phyloP scores from a whole-genome alignment of 2,329 filamentous ascomycete genomes.

The Scleromitrula shiraiana region DNA sequence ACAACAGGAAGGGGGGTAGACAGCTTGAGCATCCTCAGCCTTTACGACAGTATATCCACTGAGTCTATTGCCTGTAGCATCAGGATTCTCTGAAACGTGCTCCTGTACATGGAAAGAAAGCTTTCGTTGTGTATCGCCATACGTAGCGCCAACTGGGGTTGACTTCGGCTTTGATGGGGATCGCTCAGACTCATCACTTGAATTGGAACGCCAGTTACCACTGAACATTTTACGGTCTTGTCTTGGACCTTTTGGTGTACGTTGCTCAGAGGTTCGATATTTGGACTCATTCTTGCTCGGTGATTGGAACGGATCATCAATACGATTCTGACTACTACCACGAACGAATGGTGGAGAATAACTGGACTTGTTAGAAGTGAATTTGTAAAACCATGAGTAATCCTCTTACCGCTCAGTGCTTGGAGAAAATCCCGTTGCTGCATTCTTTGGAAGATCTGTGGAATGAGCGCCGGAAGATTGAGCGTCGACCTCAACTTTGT shows the following conservation, averaged over 20 bases:
- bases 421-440: conserved; percentile 12
- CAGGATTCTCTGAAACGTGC: conserved; percentile 10
- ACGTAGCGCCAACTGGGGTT: background rate
- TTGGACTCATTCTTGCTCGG: conserved; percentile 6
- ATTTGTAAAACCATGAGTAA: background rate
- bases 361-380: conserved; percentile 13
- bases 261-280: conserved; percentile 12
- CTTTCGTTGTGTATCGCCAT: conserved; percentile 13
- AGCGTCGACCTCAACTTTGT: conserved; percentile 12
- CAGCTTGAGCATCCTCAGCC: conserved; percentile 23
- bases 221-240: conserved; percentile 16
- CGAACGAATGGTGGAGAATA: conserved; percentile 26
- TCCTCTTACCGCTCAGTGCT: conserved; percentile 17
- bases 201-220: conserved; percentile 25
- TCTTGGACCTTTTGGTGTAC: conserved; percentile 20
- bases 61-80: background rate
- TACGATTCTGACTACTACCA: conserved; percentile 15
- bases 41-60: conserved; percentile 13
- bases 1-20: conserved; percentile 44
- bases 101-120: conserved; percentile 13
- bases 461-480: conserved; percentile 13
- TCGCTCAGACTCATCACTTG: conserved; percentile 16
- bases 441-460: conserved; percentile 8
- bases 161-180: conserved; percentile 3
- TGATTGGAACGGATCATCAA: conserved; percentile 24